These are phyloP conservation scores for Fusarium sulawesiense DNA, from an alignment of 2,329 filamentous ascomycete species.

Conservation along the genomic window DNA sequence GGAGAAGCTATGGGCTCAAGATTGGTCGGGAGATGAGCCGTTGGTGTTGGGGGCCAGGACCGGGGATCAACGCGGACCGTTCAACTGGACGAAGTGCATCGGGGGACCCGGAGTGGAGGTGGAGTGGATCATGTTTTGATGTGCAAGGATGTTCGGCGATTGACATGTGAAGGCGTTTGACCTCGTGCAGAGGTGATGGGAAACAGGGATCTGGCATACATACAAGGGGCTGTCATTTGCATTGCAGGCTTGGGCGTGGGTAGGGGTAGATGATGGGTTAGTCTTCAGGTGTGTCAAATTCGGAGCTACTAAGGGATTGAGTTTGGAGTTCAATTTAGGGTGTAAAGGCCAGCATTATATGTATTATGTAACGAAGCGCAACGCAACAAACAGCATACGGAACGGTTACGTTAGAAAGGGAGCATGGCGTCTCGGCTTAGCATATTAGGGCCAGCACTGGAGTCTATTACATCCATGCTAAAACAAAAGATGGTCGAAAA, in stretches of 20 bases:
- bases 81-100: conserved; percentile 69
- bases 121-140: conserved; percentile 75
- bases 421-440: conserved; percentile 35
- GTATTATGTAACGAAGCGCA: conserved; percentile 34
- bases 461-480: conserved; percentile 2
- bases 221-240: conserved; percentile 26
- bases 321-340: conserved; percentile 19
- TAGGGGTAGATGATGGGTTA: conserved; percentile 21
- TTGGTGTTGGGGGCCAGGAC: conserved; percentile 49
- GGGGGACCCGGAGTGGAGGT: conserved; percentile 67
- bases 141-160: conserved; percentile 26
- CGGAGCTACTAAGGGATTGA: conserved; percentile 25
- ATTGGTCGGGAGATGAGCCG: conserved; percentile 56
- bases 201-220: conserved; percentile 26
- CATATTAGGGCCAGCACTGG: conserved; percentile 11
- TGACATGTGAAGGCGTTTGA: conserved; percentile 33
- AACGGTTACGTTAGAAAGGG: conserved; percentile 29
- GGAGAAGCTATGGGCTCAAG: conserved; percentile 82
- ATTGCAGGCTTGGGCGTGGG: conserved; percentile 20
- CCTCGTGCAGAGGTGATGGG: conserved; percentile 19
- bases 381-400: conserved; percentile 30
- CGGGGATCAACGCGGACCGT: conserved; percentile 60
- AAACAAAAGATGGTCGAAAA: conserved; percentile 5
- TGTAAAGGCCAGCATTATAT: conserved; percentile 22
- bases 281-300: conserved; percentile 9